Evolutionary conservation across 495 filamentous ascomycete species (phyloP).

Genomic region (Neurospora discreta): DNA sequence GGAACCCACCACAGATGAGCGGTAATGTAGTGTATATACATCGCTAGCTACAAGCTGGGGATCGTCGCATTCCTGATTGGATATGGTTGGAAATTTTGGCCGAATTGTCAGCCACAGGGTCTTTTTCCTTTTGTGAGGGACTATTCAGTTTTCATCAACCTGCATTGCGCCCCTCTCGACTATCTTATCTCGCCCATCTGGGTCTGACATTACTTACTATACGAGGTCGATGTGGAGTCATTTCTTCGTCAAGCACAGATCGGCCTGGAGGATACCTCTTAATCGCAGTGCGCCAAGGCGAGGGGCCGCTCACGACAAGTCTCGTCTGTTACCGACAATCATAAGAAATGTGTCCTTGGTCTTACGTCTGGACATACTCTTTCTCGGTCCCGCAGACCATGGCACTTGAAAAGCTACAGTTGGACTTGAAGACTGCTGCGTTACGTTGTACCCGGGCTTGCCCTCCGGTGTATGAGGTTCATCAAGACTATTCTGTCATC

Average conservation of each 20-base stretch:
- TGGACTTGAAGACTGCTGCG: constrained; percentile 14
- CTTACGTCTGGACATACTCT: background rate
- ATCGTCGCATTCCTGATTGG: background rate
- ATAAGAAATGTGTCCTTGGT: background rate
- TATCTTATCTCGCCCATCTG: background rate
- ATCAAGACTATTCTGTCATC: background rate
- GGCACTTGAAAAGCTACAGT: background rate
- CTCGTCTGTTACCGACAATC: background rate
- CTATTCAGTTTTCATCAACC: background rate
- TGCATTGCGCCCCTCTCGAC: background rate
- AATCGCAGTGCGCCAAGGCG: background rate
- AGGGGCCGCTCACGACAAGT: background rate
- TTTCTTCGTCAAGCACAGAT: background rate
- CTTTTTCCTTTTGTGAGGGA: background rate
- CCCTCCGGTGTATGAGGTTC: constrained; percentile 1
- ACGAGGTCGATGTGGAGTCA: background rate
- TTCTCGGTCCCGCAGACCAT: background rate
- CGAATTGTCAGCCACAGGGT: background rate
- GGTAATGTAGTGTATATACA: too few relatives aligned
- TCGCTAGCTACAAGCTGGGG: background rate
- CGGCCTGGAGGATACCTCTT: background rate
- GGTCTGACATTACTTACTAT: background rate
- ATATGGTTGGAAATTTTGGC: background rate
- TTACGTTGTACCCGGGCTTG: constrained; percentile 9
- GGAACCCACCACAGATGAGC: background rate